phyloP scores from a whole-genome alignment of 148 eudicot genomes.

The Amaranthus cruentus region DNA sequence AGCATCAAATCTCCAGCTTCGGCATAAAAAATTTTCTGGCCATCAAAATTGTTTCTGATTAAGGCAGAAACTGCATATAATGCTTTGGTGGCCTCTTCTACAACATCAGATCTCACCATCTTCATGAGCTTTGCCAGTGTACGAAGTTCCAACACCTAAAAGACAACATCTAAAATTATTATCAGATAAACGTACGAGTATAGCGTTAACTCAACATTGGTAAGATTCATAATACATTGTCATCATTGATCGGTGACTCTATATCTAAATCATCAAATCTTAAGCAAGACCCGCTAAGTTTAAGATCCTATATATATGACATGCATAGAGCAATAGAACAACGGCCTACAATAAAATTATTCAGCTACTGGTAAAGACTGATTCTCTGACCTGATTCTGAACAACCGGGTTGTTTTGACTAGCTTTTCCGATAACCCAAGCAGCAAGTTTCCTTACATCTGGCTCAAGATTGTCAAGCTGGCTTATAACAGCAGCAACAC shows the following conservation, averaged over 20 bases:
- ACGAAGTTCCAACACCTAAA: conserved; percentile 62
- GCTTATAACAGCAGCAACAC: conserved; percentile 53
- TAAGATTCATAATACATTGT: not conserved
- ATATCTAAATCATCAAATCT: not conserved
- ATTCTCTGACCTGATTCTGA: conserved; percentile 65
- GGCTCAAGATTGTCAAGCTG: conserved; percentile 52
- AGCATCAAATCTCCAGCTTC: conserved; percentile 83
- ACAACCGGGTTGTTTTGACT: conserved; percentile 82
- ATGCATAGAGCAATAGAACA: not conserved
- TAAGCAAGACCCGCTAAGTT: not conserved
- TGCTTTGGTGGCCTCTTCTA: conserved; percentile 81
- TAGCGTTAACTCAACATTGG: not conserved
- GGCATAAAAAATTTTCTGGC: conserved; percentile 54
- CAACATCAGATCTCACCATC: conserved; percentile 61
- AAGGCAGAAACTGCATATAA: conserved; percentile 85
- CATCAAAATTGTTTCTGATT: conserved; percentile 65
- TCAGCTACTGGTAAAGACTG: not conserved
- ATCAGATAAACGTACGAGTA: not conserved
- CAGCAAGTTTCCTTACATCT: conserved; percentile 67
- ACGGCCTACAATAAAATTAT: not conserved
- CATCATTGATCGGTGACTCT: not conserved
- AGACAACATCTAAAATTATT: not conserved
- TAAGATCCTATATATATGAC: not conserved
- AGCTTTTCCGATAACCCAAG: conserved; percentile 87
- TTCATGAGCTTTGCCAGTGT: conserved; percentile 53